Base-by-base conservation (phyloP, 1,284 basidiomycete genomes). In the Xanthoconium separans region DNA sequence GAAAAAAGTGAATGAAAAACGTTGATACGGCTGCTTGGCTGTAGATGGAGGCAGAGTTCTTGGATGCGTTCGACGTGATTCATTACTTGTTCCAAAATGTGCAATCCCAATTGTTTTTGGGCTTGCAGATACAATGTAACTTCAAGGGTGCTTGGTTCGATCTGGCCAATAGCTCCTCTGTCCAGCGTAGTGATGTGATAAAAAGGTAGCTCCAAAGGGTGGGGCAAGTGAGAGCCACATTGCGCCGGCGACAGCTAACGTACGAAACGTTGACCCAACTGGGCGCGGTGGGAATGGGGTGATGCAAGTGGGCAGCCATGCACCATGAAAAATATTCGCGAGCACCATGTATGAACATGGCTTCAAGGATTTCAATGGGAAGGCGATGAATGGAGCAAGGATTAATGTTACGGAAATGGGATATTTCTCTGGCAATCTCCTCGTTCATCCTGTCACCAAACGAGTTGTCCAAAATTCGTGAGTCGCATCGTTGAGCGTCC, bases 101-200 rank as follows among this genome's bases (percentile, higher is more conserved):
- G 13, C 1, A 6, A 4, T 10, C 2, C 15, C 6, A 4, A 12
- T 18, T 6, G 22, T 12, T 12, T 13, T 11, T 12, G 6, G n/a
- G n/a, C n/a, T n/a, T 30, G 59, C 8, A 59, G 60, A 70, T 55
- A 2, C 39, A 20, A 10, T 24, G 11, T 13, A 42, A 7, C 40
- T 54, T 61, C 12, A 76, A 52, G 2, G 64, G 61, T 13, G 62
- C 61, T 44, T 56, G 62, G 46, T 69, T 71, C 0, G 73, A 75
- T 15, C 72, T 58, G 22, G 54, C 47, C 13, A 75, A 47, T 64
- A 75, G 66, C 41, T 65, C 69, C 20, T 66, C 58, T 13, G 64
- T 66, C 64, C 66, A 70, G 13, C 54, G 51, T 1, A 53, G 61
- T 3, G 58, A 61, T 3, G 44, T 52, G 8, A 67, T 61, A 8